Base-by-base conservation (phyloP, 495 filamentous ascomycete species). In the Ascodesmis nigricans region DNA sequence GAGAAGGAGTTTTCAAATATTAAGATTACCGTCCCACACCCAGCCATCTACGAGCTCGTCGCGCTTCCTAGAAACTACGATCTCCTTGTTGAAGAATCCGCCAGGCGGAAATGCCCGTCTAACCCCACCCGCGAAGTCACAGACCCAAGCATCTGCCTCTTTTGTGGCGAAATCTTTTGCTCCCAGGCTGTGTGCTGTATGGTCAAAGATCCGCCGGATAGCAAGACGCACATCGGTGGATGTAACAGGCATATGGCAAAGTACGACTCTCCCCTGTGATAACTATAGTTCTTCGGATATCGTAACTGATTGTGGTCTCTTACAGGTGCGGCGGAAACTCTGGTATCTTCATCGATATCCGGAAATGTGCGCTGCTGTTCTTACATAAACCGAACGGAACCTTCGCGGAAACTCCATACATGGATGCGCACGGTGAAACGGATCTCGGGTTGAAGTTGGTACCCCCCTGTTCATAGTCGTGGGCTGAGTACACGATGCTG, bases 81-180 rank as follows among this genome's bases (percentile, higher is more conserved):
- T 50, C 75, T 69, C n/a, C 58, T 99, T 21, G 87, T 87, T 33
- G 81, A 91, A 42, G 83, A 92, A 53, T 77, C 77, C 16, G 80
- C 91, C 43, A 71, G 71, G 40, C 62, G 77, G 24, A 72, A 68
- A 34, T 99, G 87, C 46, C 82, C 81, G 2, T 91, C 68, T 7
- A 45, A 33, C 26, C 82, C 80, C 1, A 80, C 81, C 35, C 87
- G 83, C 53, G 82, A 92, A 38, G 55, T 95, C 17, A 71, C 69
- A 6, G 90, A 99, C 53, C 80, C 87, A 1, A 73, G 67, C 39
- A 67, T 99, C 27, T 99, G 87, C 49, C 65, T 99, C 9, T 87
- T 92, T 59, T 99, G 87, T 46, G 87, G 84, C 4, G 83, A 83
- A 5, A 75, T 99, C 21, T 83, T 92, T 54, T 99, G 87, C 58